Evolutionary conservation across 345 rosid genomes (phyloP), one percentile per base, ranked within the genome.

Genomic region (Jatropha curcas): DNA sequence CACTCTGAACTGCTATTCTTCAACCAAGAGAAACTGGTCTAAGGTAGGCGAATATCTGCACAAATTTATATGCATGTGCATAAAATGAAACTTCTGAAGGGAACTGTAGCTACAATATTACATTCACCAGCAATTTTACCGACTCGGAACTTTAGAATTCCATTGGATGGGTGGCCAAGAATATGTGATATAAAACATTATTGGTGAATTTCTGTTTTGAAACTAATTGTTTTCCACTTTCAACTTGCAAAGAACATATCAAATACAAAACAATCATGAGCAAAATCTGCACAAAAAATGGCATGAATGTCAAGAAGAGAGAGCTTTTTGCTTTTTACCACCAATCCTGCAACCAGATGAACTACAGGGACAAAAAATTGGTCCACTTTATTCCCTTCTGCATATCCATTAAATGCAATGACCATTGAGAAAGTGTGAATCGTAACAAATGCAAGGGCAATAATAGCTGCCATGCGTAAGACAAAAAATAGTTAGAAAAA

Each of bases 401-500:
- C 90, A 81, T 92, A 91, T 59, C 94, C 98, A 57, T 88, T 90
- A 68, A 92, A 95, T 37, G 99, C 92, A 82, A 92, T 89, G 61
- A 95, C 97, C 97, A 95, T 95, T 52, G 98, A 95, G 87, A 86
- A 89, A 67, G 99, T 95, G 86, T 92, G 98, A 78, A 92, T 88
- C 16, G 96, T 90, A 33, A 82, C 97, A 77, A 90, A 92, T 61
- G 96, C 95, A 75, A 95, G 97, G 68, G 97, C 95, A 72, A 90
- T 88, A 70, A 86, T 71, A 65, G 95, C 98, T 94, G 95, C 89
- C 77, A 73, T 59, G 67, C 70, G 77, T 30, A 81, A 69, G 65
- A 45, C 5, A 48, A 48, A 45, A 41, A 16, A 2, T 43, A 25
- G 65, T 84, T 7, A 76, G 71, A 78, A 52, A 71, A 60, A 59